A percentile compares a stretch with the other conserved stretches of the same genome.
phyloP scores from a whole-genome alignment of 768 basidiomycete species.

The Phylloporus arenicola region DNA sequence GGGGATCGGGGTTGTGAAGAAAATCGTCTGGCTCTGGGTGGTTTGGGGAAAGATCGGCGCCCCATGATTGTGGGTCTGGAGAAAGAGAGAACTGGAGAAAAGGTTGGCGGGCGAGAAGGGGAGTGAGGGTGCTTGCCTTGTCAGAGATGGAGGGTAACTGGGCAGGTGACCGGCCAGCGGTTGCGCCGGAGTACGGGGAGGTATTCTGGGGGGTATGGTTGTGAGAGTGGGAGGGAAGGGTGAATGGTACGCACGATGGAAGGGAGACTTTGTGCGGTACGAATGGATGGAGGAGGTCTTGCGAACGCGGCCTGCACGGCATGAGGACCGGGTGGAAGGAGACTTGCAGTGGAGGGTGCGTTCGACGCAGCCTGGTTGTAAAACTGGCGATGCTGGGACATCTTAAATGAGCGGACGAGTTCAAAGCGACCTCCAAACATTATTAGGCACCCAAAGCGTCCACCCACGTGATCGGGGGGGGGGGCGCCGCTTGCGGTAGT shows the following conservation, averaged over 20 bases:
- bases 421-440: too few species aligned
- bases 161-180: constrained; percentile 27
- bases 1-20: constrained; percentile 70
- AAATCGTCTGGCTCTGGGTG: constrained; percentile 60
- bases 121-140: constrained; percentile 37
- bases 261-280: constrained; percentile 34
- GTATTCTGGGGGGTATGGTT: constrained; percentile 29
- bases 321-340: constrained; percentile 36
- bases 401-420: constrained; percentile 24
- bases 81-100: constrained; percentile 59
- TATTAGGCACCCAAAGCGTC: too few species aligned
- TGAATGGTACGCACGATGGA: constrained; percentile 35
- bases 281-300: constrained; percentile 34
- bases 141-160: constrained; percentile 49
- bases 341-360: constrained; percentile 49
- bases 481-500: too few species aligned
- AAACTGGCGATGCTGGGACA: constrained; percentile 34
- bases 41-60: constrained; percentile 55
- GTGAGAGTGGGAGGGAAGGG: neutral
- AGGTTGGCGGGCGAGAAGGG: constrained; percentile 1
- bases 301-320: constrained; percentile 42
- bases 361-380: constrained; percentile 36
- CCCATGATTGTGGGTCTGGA: constrained; percentile 69
- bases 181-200: constrained; percentile 35
- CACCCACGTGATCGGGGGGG: too few species aligned